These are phyloP conservation scores for Xylaria sp. DNA, from an alignment of 2,329 filamentous ascomycete species.

Conservation along the genomic window DNA sequence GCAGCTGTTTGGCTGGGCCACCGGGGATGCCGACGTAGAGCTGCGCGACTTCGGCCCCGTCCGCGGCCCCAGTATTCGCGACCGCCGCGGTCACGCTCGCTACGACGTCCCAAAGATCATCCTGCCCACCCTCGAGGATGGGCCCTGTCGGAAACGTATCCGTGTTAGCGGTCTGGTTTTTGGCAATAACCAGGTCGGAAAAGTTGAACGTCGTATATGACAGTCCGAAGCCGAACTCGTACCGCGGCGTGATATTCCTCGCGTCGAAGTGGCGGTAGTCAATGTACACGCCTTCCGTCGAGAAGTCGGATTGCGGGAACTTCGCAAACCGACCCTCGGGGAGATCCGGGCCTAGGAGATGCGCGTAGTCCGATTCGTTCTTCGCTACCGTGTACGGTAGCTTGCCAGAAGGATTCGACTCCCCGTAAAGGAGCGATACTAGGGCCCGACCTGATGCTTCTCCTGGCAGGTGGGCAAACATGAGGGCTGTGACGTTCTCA, in stretches of 20 bases:
- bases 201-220: slow-evolving; percentile 67
- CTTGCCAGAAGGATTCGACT: slow-evolving; percentile 66
- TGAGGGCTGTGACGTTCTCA: slow-evolving; percentile 70
- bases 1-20: slow-evolving; percentile 67
- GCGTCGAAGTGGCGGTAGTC: slow-evolving; percentile 68
- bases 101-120: slow-evolving; percentile 61
- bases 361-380: slow-evolving; percentile 66
- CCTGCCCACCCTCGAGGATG: slow-evolving; percentile 57
- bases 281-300: slow-evolving; percentile 60
- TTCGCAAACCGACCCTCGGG: slow-evolving; percentile 63
- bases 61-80: slow-evolving; percentile 55
- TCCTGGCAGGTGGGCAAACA: slow-evolving; percentile 73
- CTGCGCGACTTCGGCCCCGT: slow-evolving; percentile 61
- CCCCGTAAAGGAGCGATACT: slow-evolving; percentile 67
- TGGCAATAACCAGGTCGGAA: slow-evolving; percentile 54
- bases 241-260: slow-evolving; percentile 60
- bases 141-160: slow-evolving; percentile 54
- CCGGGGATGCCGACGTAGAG: slow-evolving; percentile 61
- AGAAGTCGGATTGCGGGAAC: slow-evolving; percentile 64
- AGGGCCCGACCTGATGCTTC: slow-evolving; percentile 70
- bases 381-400: slow-evolving; percentile 71
- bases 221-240: slow-evolving; percentile 67
- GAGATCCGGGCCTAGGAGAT: slow-evolving; percentile 54
- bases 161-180: slow-evolving; percentile 45
- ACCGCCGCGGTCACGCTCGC: slow-evolving; percentile 54